Percentiles rank a stretch among this genome's conserved stretches.
Conservation (phyloP, 495 filamentous ascomycete genomes). For the Aspergillus campestris region DNA sequence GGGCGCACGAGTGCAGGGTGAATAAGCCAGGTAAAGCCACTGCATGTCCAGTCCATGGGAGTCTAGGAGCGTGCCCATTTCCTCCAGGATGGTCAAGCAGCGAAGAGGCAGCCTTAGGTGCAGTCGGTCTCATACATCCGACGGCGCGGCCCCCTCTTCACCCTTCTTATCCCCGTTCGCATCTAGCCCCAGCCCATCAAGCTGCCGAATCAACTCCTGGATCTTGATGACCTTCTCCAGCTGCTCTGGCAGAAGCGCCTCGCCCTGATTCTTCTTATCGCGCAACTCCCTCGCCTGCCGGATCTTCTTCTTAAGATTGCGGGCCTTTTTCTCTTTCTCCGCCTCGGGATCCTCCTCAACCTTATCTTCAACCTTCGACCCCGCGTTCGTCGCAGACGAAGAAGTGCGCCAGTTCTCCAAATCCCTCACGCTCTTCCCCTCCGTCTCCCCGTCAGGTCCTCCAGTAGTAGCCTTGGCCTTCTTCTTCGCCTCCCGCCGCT, state of each 20-base stretch:
- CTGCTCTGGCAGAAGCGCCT: constrained; percentile 81
- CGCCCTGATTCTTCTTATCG: constrained; percentile 83
- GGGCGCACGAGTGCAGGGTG: too few species aligned
- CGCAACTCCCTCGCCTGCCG: constrained; percentile 85
- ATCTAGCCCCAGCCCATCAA: constrained; percentile 82
- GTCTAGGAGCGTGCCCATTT: too few species aligned
- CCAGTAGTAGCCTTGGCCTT: constrained; percentile 61
- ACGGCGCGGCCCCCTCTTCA: background rate
- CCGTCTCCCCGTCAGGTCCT: constrained; percentile 20
- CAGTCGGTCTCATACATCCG: constrained; percentile 3
- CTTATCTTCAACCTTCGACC: constrained; percentile 21
- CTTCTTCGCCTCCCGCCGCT: constrained; percentile 80
- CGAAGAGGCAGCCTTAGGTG: background rate
- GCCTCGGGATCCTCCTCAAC: constrained; percentile 53
- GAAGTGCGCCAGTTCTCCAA: constrained; percentile 24
- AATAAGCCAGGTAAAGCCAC: too few species aligned
- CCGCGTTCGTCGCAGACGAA: constrained; percentile 18
- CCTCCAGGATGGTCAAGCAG: too few species aligned
- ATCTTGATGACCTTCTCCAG: constrained; percentile 97
- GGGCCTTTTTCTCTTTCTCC: constrained; percentile 86
- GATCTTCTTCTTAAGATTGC: constrained; percentile 92
- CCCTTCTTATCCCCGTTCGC: constrained; percentile 47
- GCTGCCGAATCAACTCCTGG: constrained; percentile 80
- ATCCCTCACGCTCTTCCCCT: constrained; percentile 26
- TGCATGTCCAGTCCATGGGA: too few species aligned